Evolutionary conservation across 2,329 filamentous ascomycete genomes (phyloP).

Genomic region (Orbilia brochopaga): DNA sequence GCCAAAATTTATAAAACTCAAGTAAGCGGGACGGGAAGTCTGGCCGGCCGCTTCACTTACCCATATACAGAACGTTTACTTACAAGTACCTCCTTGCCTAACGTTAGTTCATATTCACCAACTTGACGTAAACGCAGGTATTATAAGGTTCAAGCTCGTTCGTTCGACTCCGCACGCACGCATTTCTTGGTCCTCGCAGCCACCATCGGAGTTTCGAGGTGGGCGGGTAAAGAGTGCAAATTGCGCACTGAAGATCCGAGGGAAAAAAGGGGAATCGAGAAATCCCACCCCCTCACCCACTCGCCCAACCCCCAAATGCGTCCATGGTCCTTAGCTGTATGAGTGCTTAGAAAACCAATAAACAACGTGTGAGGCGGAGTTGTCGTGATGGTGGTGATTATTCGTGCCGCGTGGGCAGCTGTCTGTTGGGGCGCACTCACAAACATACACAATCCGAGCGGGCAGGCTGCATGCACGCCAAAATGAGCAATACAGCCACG

Average conservation of each 20-base stretch:
- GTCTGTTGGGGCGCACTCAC: slow-evolving; percentile 8
- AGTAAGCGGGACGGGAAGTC: neutral
- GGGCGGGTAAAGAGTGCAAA: slow-evolving; percentile 13
- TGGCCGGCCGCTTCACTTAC: neutral
- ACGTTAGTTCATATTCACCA: slow-evolving; percentile 11
- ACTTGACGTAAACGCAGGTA: neutral
- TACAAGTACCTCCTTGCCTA: neutral
- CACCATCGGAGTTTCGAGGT: slow-evolving; percentile 40
- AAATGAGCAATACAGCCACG: too few relatives aligned
- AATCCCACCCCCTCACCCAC: neutral
- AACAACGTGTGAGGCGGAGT: slow-evolving; percentile 2
- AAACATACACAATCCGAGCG: neutral
- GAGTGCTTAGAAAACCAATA: too few relatives aligned
- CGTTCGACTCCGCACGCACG: too few relatives aligned
- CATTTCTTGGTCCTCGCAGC: neutral
- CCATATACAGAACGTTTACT: too few relatives aligned
- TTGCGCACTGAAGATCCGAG: slow-evolving; percentile 6
- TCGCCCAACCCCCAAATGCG: too few relatives aligned
- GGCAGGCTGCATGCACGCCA: too few relatives aligned
- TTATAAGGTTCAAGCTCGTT: too few relatives aligned
- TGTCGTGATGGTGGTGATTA: neutral
- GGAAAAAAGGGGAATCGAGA: slow-evolving; percentile 3
- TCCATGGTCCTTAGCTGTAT: too few relatives aligned
- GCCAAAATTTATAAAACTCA: neutral
- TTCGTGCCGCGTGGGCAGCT: neutral